Percentiles rank a stretch among this genome's conserved stretches.
Conservation (phyloP, 768 basidiomycete species). For the Suillus discolor region DNA sequence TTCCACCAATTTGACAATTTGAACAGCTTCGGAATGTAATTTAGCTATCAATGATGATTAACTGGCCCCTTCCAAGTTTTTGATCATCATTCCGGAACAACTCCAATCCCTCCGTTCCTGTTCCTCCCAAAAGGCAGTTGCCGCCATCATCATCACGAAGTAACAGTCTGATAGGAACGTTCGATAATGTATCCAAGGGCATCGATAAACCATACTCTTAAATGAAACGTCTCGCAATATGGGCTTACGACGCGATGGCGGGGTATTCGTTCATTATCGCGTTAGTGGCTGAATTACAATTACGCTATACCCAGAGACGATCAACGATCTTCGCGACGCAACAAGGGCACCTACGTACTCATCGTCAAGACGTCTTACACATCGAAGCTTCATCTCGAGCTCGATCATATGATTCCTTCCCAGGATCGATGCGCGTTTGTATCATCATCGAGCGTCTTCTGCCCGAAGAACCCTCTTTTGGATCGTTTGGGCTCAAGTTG, state of each 20-base stretch:
- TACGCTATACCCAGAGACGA: neutral
- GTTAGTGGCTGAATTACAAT: neutral
- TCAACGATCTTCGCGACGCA: neutral
- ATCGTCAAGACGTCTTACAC: neutral
- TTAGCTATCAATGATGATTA: neutral
- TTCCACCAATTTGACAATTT: neutral
- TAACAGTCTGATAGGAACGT: neutral
- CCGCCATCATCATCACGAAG: neutral
- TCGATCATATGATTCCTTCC: neutral
- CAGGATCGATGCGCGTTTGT: neutral
- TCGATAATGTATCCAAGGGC: neutral
- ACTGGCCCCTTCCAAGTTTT: neutral
- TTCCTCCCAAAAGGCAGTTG: neutral
- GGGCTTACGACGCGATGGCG: neutral
- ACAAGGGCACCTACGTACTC: neutral
- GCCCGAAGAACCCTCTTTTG: neutral
- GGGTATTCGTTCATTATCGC: neutral
- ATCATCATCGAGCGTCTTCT: neutral
- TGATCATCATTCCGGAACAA: neutral
- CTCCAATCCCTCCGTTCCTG: neutral
- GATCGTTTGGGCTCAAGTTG: neutral
- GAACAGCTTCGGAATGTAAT: neutral
- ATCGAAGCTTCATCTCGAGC: neutral
- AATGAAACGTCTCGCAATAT: slow-evolving; percentile 1
- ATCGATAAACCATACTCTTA: neutral